Percentiles rank a stretch among this genome's conserved stretches.
These are phyloP conservation scores for Phytophthora pinifolia DNA, from an alignment of 352 stramenopile genomes.

Conservation along the genomic window DNA sequence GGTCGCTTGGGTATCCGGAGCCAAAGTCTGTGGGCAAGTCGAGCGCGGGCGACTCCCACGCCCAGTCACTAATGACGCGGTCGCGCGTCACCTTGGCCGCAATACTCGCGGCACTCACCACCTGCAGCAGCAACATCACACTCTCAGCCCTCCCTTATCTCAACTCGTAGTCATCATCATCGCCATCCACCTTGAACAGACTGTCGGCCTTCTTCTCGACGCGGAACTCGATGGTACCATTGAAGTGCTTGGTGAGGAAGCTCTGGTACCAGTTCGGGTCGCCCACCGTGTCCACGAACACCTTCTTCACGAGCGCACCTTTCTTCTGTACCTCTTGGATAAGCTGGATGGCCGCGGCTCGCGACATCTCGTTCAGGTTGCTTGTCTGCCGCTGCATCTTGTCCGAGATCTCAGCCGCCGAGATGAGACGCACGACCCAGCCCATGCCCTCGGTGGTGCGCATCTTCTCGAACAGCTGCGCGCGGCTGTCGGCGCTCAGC, in stretches of 20 bases:
- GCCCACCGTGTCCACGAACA: constrained; percentile 96
- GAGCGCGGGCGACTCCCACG: constrained; percentile 79
- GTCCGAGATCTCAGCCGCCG: constrained; percentile 92
- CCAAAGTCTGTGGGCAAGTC: constrained; percentile 76
- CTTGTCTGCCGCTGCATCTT: constrained; percentile 93
- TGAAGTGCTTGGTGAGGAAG: constrained; percentile 91
- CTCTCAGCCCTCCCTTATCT: too few relatives aligned
- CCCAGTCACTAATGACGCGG: constrained; percentile 86
- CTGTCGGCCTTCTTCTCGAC: constrained; percentile 97
- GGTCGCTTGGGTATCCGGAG: constrained; percentile 92
- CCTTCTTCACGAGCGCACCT: constrained; percentile 84
- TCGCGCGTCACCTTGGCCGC: constrained; percentile 94
- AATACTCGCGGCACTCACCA: constrained; percentile 93
- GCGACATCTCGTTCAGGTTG: constrained; percentile 95
- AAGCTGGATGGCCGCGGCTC: constrained; percentile 92
- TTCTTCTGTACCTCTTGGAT: constrained; percentile 89
- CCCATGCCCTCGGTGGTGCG: constrained; percentile 64
- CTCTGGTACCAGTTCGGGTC: constrained; percentile 90
- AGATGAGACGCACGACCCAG: constrained; percentile 91
- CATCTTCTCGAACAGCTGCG: constrained; percentile 90
- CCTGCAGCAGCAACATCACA: constrained; percentile 28
- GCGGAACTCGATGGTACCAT: constrained; percentile 89
- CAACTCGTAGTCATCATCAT: background rate
- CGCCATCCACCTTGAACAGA: constrained; percentile 87
- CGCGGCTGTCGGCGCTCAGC: constrained; percentile 84